Evolutionary conservation across 495 filamentous ascomycete genomes (phyloP), one percentile per base, ranked within the genome.

Genomic region (Xylona heveae): DNA sequence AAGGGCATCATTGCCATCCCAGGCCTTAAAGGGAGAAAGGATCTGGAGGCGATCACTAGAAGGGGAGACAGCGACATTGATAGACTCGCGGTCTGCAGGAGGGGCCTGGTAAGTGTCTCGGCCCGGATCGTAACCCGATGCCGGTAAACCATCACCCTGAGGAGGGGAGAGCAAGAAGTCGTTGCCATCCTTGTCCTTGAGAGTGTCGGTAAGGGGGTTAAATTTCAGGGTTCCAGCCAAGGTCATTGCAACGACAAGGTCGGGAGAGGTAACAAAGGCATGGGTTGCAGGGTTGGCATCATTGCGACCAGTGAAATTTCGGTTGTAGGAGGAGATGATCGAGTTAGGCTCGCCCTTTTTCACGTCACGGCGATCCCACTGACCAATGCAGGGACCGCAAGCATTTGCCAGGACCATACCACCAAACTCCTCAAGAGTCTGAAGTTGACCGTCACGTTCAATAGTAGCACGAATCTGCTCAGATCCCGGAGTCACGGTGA

Each of bases 271-370:
- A 44, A 99, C 90, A 58, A 99, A 99, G 38, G 85, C 77, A 62
- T 95, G 88, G 38, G 88, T 99, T 30, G 88, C 83, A 25, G 88
- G 90, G 67, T 99, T 99, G 44, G 85, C 88, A 46, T 97, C 88
- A 59, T 97, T 97, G 57, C 88, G 83, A 42, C 88, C 88, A 44
- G 85, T 95, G 65, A 99, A 99, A 71, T 99, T 99, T 58, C 88
- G 82, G 71, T 91, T 92, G 70, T 92, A 88, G 25, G 82, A 92
- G 21, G 79, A 90, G 51, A 92, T 66, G 55, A 93, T 93, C 12
- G 82, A 85, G 70, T 97, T 97, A 42, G 82, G 58, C 50, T 84
- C 80, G 42, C 90, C 90, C 72, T 97, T 95, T 68, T 84, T 80
- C 23, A 94, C 80, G 41, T 95, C 85, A 46, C 60, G 61, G 46